Base-by-base conservation (phyloP, 352 stramenopile genomes). In the Phytophthora multivora region DNA sequence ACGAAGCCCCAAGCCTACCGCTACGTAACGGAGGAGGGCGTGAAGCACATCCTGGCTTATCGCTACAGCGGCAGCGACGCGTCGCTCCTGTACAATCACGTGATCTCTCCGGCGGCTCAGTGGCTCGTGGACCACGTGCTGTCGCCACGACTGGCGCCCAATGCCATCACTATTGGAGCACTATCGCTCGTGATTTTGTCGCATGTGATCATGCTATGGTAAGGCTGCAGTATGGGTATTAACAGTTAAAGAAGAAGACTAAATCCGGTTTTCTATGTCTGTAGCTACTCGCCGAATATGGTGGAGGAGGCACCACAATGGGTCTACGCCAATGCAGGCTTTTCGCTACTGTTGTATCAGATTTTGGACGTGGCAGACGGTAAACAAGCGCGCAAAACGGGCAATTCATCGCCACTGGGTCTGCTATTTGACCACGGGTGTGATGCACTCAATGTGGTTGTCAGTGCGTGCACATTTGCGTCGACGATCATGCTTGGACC, bases 381-480 rank as follows among this genome's bases (percentile, higher is more conserved):
- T 52, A 96, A 96, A 66, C 87, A 96, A 55, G 87, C 87, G 21
- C 82, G 87, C 33, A 93, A 93, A 47, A 96, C 87, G 0, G 84
- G 84, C 64, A 94, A 93, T 73, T 94, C 85, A 65, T 94, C 85
- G 21, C 87, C 87, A 10, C 75, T 96, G 4, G 87, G 87, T 13
- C 67, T 94, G 47, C 72, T 96, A 3, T 96, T 96, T 53, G 87
- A 96, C 50, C 87, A 96, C 50, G 85, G 87, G 15, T 96, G 87
- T 35, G 87, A 96, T 43, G 87, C 87, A 35, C 77, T 96, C 39
- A 94, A 93, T 57, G 80, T 91, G 23, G 79, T 93, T 43, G 64
- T 96, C 43, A 95, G 86, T 69, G 80, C 86, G 3, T 93, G 80
- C 50, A 92, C 82, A 4, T 93, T 95, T 60, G 80, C 86, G 1